Evolutionary conservation across 768 basidiomycete species (phyloP).

Genomic region (Tulasnella sp.): DNA sequence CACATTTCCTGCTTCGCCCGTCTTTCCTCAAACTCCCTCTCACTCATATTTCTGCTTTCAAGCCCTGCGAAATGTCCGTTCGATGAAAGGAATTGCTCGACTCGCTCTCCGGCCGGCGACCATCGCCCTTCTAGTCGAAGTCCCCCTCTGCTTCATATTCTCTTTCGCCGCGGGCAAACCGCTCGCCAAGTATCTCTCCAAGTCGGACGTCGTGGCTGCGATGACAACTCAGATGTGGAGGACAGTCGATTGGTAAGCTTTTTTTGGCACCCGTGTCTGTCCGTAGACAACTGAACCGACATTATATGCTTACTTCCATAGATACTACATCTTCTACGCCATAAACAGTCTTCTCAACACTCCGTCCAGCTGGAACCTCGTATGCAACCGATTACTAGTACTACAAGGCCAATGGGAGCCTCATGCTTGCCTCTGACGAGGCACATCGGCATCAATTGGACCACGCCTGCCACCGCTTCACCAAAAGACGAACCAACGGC

Average conservation of each 20-base stretch:
- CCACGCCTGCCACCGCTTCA: no score
- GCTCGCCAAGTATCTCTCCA: slow-evolving; percentile 31
- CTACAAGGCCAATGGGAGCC: no score
- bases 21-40: background rate
- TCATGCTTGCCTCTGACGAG: no score
- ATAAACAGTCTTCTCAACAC: slow-evolving; percentile 28
- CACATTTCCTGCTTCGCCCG: background rate
- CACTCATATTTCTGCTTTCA: background rate
- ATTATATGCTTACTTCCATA: background rate
- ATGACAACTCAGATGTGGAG: slow-evolving; percentile 32
- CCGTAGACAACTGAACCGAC: no score
- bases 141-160: slow-evolving; percentile 32
- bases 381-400: no score
- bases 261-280: no score
- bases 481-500: no score
- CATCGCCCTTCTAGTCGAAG: slow-evolving; percentile 32
- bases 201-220: slow-evolving; percentile 29
- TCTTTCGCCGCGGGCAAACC: slow-evolving; percentile 29
- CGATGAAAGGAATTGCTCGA: slow-evolving; percentile 22
- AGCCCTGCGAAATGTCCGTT: background rate
- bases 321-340: slow-evolving; percentile 33
- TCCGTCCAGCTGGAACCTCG: slow-evolving; percentile 18
- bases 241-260: slow-evolving; percentile 27
- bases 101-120: slow-evolving; percentile 29
- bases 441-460: no score